Evolutionary conservation across 257 asterid species (phyloP).

Genomic region (Jaltomata sinuosa): DNA sequence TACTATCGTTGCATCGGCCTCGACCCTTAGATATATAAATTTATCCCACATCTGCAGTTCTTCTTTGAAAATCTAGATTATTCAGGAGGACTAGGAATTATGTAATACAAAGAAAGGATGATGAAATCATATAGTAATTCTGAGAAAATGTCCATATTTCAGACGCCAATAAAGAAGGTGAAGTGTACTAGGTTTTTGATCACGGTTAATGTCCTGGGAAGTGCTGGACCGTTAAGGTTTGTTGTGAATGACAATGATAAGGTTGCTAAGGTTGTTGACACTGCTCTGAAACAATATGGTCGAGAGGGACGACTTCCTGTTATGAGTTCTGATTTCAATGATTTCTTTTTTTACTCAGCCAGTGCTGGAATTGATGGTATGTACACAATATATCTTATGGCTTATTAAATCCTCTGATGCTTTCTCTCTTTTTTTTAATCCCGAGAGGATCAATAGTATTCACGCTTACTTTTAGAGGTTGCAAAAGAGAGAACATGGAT

Average conservation of each 20-base stretch:
- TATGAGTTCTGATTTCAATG: conserved; percentile 25
- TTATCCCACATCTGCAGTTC: not conserved
- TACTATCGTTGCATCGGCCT: conserved; percentile 17
- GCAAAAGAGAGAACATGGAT: not conserved
- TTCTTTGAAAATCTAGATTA: not conserved
- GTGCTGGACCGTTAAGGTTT: conserved; percentile 55
- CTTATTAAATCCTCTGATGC: not conserved
- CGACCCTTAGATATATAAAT: not conserved
- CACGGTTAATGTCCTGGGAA: conserved; percentile 39
- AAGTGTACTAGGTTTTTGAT: conserved; percentile 26
- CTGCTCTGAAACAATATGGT: conserved; percentile 32
- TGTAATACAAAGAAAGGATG: not conserved
- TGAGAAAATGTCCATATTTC: not conserved
- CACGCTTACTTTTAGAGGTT: not conserved
- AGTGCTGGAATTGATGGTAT: conserved; percentile 33
- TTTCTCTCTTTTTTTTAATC: not conserved
- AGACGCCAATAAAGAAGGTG: not conserved
- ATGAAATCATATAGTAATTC: not conserved
- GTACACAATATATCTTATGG: not conserved
- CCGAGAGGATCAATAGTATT: not conserved
- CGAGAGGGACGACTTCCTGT: conserved; percentile 52
- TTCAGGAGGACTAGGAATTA: no score
- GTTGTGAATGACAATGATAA: conserved; percentile 34
- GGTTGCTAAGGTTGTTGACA: conserved; percentile 29
- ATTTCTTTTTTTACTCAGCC: conserved; percentile 40